Percentiles rank a stretch among this genome's conserved stretches.
Evolutionary conservation across 1,139 yeast species (phyloP).

Genomic region (Saccharomycopsis hybrid): DNA sequence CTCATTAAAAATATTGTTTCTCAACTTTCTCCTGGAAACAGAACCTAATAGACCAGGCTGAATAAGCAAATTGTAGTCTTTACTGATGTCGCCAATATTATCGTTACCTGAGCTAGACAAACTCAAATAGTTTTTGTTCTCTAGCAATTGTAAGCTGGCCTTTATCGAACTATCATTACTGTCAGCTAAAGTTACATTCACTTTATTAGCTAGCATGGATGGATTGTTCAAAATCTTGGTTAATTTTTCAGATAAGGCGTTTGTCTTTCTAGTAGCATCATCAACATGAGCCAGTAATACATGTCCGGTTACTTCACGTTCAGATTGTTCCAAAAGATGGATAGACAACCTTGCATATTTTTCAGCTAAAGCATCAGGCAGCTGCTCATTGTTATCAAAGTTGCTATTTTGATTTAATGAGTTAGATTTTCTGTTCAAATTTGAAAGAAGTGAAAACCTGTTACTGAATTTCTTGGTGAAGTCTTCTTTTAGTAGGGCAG

Average conservation of each 20-base stretch:
- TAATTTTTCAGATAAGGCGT: slow-evolving; percentile 7
- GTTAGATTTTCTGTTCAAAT: no score
- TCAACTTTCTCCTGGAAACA: slow-evolving; percentile 49
- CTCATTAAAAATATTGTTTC: slow-evolving; percentile 69
- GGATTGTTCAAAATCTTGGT: slow-evolving; percentile 9
- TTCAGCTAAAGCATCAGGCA: slow-evolving; percentile 7
- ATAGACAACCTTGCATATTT: slow-evolving; percentile 12
- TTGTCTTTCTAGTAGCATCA: neutral
- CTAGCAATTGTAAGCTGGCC: slow-evolving; percentile 43
- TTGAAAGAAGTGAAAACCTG: no score
- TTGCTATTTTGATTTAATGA: no score
- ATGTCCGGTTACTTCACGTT: neutral
- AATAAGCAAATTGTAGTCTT: slow-evolving; percentile 29
- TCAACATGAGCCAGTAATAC: neutral
- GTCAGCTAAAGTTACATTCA: no score
- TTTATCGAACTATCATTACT: slow-evolving; percentile 34
- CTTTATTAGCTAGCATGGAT: slow-evolving; percentile 1
- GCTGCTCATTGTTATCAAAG: no score
- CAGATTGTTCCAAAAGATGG: slow-evolving; percentile 4
- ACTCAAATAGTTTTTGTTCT: slow-evolving; percentile 33
- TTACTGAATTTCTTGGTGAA: no score
- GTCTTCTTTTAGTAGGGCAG: no score
- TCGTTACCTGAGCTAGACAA: slow-evolving; percentile 31
- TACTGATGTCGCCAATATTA: neutral
- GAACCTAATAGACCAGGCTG: slow-evolving; percentile 54